Evolutionary conservation across 2,329 filamentous ascomycete genomes (phyloP), one percentile per base, ranked within the genome.

Genomic region (Verticillium nonalfalfae): DNA sequence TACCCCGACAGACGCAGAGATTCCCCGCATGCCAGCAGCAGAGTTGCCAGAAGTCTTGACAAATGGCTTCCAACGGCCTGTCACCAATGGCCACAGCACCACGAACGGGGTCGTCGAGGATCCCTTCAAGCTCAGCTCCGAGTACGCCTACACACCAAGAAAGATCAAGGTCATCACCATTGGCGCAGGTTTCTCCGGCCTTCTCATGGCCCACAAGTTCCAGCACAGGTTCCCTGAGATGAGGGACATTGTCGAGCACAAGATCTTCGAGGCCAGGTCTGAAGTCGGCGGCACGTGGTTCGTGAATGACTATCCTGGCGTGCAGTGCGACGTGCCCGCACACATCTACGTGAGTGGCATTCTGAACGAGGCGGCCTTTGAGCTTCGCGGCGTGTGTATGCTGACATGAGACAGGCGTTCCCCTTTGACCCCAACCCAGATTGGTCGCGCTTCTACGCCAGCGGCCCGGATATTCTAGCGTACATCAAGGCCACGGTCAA

Each of bases 391-490:
- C 60, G n/a, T 33, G 18, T 26, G 9, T 13, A 7, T 10, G 9
- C 35, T 36, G 35, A 59, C 59, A 36, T 36, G 35, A 13, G 4
- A 11, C 13, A 72, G 67, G 67, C 70, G 75, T 87, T 61, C 77
- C 83, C 54, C 0, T 87, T 85, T 66, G 75, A 78, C 3, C 83
- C 83, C 0, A 86, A 86, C 58, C 81, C 81, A 0, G 75, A 85
- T 61, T 88, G 85, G 84, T 78, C 76, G 0, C 77, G 82, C 57
- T 80, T 83, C 64, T 87, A 85, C 65, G 83, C 84, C 2, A 78
- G 80, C 61, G 85, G 84, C 1, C 68, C 70, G 2, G 85, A 88
- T 59, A 88, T 87, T 55, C 69, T 77, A 18, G 73, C 77, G 3
- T 85, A 87, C 65, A 80, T 82, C 76, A 76, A 85, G 65, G 59